phyloP scores from a whole-genome alignment of 2,329 filamentous ascomycete species.

The Cyphellophora europaea region DNA sequence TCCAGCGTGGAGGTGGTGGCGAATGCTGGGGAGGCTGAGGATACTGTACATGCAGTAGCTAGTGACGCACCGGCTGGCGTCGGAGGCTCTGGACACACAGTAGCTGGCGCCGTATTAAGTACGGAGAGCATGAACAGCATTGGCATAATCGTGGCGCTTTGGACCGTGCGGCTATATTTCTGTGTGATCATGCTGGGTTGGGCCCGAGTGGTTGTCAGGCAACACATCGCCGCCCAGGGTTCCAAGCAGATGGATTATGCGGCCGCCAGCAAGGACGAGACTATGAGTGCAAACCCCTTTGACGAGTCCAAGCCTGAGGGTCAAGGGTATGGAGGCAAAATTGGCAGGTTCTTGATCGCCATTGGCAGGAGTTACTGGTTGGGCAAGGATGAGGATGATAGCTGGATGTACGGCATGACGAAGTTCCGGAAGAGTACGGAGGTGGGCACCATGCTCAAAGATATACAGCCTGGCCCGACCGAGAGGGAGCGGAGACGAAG shows the following conservation, averaged over 20 bases:
- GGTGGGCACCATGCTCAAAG: slow-evolving; percentile 35
- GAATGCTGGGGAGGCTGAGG: slow-evolving; percentile 22
- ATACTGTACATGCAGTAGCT: slow-evolving; percentile 2
- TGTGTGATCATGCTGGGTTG: slow-evolving; percentile 75
- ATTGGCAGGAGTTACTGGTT: slow-evolving; percentile 75
- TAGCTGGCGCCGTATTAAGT: slow-evolving; percentile 54
- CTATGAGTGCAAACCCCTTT: slow-evolving; percentile 58
- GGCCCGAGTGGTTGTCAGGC: slow-evolving; percentile 65
- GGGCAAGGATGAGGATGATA: slow-evolving; percentile 43
- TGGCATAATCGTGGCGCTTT: slow-evolving; percentile 63
- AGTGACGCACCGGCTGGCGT: slow-evolving; percentile 25
- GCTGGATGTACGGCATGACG: slow-evolving; percentile 43
- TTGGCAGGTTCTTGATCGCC: slow-evolving; percentile 70
- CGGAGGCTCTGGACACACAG: slow-evolving; percentile 18
- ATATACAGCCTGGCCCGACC: slow-evolving; percentile 32
- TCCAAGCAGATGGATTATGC: slow-evolving; percentile 28
- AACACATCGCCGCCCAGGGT: slow-evolving; percentile 47
- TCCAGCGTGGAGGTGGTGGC: slow-evolving; percentile 47
- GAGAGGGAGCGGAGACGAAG: slow-evolving; percentile 53
- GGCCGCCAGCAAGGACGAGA: slow-evolving; percentile 36
- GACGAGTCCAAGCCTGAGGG: slow-evolving; percentile 60
- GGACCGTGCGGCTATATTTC: slow-evolving; percentile 71
- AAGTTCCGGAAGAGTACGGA: slow-evolving; percentile 31
- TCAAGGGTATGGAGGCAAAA: slow-evolving; percentile 65
- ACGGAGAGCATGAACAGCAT: slow-evolving; percentile 68